Evolutionary conservation across 345 rosid genomes (phyloP).

Genomic region (Tarenaya hassleriana): DNA sequence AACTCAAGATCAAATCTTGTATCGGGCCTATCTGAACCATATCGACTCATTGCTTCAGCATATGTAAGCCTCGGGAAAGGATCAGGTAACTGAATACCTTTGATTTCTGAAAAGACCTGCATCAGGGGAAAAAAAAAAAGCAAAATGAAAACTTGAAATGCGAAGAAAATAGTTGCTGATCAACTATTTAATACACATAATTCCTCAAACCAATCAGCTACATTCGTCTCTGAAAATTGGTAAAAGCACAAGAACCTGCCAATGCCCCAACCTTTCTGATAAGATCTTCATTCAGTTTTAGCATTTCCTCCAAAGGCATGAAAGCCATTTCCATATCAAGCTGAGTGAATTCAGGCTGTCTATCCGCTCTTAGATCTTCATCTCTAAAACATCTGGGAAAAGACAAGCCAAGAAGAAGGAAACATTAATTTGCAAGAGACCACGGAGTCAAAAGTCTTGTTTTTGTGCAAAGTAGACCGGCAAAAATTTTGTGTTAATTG

Average conservation of each 20-base stretch:
- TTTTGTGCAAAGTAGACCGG: background rate
- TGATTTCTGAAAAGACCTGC: slow-evolving; percentile 83
- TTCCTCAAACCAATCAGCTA: background rate
- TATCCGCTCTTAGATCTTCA: slow-evolving; percentile 96
- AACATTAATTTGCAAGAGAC: slow-evolving; percentile 3
- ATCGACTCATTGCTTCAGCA: slow-evolving; percentile 78
- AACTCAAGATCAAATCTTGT: slow-evolving; percentile 84
- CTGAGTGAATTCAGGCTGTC: slow-evolving; percentile 98
- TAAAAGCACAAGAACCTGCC: background rate
- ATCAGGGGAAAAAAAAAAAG: slow-evolving; percentile 24
- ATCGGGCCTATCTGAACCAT: slow-evolving; percentile 95
- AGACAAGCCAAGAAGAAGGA: slow-evolving; percentile 16
- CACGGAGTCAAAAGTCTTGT: background rate
- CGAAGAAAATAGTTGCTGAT: slow-evolving; percentile 6
- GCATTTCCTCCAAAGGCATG: slow-evolving; percentile 81
- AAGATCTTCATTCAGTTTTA: slow-evolving; percentile 85
- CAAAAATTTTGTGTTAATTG: background rate
- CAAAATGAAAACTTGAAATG: background rate
- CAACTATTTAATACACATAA: slow-evolving; percentile 8
- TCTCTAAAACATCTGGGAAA: slow-evolving; percentile 85
- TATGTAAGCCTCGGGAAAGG: slow-evolving; percentile 90
- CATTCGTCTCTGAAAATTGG: background rate
- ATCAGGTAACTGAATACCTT: slow-evolving; percentile 67
- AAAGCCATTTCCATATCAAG: slow-evolving; percentile 97
- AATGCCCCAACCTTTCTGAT: slow-evolving; percentile 62